phyloP scores from a whole-genome alignment of 306 rosid species.

The Quercus agrifolia region DNA sequence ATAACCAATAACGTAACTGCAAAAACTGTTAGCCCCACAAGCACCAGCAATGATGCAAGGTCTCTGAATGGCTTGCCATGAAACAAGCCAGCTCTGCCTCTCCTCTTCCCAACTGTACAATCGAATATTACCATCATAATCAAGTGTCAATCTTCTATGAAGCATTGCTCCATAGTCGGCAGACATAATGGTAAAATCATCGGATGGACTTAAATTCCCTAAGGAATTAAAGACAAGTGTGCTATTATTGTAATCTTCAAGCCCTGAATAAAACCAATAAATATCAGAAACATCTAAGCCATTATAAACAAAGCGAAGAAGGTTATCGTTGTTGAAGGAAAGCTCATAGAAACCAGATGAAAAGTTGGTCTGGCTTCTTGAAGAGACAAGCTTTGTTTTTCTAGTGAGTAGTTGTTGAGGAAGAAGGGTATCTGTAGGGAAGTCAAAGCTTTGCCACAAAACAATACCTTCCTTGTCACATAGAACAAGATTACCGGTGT shows the following conservation, averaged over 20 bases:
- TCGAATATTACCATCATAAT: slow-evolving; percentile 31
- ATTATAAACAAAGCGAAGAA: slow-evolving; percentile 24
- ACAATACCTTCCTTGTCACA: neutral
- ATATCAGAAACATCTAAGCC: slow-evolving; percentile 27
- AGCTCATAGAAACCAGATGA: slow-evolving; percentile 35
- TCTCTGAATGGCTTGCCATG: slow-evolving; percentile 17
- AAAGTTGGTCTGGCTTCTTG: slow-evolving; percentile 19
- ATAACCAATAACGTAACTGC: neutral
- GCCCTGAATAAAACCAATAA: slow-evolving; percentile 24
- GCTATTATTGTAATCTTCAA: slow-evolving; percentile 10
- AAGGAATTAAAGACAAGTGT: slow-evolving; percentile 6
- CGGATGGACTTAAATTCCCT: slow-evolving; percentile 11
- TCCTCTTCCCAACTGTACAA: slow-evolving; percentile 19
- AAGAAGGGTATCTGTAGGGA: slow-evolving; percentile 43
- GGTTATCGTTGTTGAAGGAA: slow-evolving; percentile 18
- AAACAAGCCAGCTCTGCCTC: slow-evolving; percentile 20
- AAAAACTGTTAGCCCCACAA: slow-evolving; percentile 37
- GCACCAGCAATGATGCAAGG: slow-evolving; percentile 23
- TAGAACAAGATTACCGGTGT: slow-evolving; percentile 43
- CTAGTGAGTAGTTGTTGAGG: slow-evolving; percentile 35
- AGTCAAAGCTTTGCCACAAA: slow-evolving; percentile 48
- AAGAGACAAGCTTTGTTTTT: slow-evolving; percentile 18
- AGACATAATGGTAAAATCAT: slow-evolving; percentile 3
- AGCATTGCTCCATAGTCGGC: slow-evolving; percentile 25
- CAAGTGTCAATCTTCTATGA: slow-evolving; percentile 27